Percentiles rank a stretch among this genome's conserved stretches.
These are phyloP conservation scores for Xerophyta viscosa DNA, from an alignment of 106 monocot species.

Conservation along the genomic window DNA sequence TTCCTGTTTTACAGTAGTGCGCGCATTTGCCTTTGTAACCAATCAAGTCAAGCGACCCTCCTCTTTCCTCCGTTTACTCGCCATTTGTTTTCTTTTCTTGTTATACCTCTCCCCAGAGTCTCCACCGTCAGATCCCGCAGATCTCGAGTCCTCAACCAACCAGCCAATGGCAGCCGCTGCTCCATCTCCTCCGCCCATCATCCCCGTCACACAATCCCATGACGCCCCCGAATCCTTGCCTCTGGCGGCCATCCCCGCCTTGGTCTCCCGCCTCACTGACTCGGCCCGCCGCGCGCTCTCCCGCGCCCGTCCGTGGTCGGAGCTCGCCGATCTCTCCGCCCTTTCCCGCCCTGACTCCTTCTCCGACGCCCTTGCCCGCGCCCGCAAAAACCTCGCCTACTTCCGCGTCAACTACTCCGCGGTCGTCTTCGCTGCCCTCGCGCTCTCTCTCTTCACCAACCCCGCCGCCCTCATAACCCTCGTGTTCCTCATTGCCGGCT, in stretches of 20 bases:
- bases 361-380: slow-evolving; percentile 5
- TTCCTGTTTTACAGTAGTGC: too few species aligned
- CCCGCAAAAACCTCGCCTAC: slow-evolving; percentile 8
- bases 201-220: too few species aligned
- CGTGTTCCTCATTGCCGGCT: background rate
- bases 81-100: too few species aligned
- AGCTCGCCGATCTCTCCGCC: slow-evolving; percentile 5
- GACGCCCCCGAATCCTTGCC: too few species aligned
- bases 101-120: too few species aligned
- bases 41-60: too few species aligned
- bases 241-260: slow-evolving; percentile 1
- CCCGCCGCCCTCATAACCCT: background rate
- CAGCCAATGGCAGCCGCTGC: too few species aligned
- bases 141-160: too few species aligned
- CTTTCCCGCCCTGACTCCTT: slow-evolving; percentile 9
- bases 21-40: too few species aligned
- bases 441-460: background rate
- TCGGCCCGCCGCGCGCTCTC: background rate
- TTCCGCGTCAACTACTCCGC: slow-evolving; percentile 4
- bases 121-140: too few species aligned
- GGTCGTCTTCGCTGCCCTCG: background rate
- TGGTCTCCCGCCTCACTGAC: background rate
- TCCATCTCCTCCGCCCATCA: too few species aligned
- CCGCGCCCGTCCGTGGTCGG: slow-evolving; percentile 4
- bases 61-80: too few species aligned